Percentiles rank a stretch among this genome's conserved stretches.
Evolutionary conservation across 495 filamentous ascomycete genomes (phyloP).

Genomic region (Aspergillus wentii): DNA sequence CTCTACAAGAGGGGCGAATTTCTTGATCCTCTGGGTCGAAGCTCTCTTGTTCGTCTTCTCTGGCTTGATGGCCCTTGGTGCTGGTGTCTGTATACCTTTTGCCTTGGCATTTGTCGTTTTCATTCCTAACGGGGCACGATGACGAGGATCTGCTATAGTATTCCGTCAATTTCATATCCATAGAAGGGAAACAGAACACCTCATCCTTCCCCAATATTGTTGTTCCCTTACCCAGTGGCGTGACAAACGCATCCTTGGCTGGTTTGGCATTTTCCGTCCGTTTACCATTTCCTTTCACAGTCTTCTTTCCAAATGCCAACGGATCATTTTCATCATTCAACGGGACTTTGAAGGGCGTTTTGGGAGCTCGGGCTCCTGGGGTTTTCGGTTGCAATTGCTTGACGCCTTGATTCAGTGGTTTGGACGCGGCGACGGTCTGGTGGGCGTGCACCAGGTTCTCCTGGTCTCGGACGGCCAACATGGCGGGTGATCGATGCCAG

Average conservation of each 20-base stretch:
- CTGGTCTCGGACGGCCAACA: conserved; percentile 83
- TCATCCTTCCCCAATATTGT: conserved; percentile 1
- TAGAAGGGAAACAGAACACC: not conserved
- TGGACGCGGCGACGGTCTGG: conserved; percentile 70
- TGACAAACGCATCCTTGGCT: conserved; percentile 67
- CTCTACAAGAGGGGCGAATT: conserved; percentile 32
- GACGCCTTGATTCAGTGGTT: conserved; percentile 67
- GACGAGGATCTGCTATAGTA: conserved; percentile 51
- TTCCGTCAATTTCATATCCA: conserved; percentile 18
- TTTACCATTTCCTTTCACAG: conserved; percentile 55
- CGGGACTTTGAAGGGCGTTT: conserved; percentile 79
- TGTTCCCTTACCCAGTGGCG: conserved; percentile 66
- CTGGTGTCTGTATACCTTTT: conserved; percentile 61
- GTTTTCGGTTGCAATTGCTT: conserved; percentile 69
- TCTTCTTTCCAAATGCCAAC: conserved; percentile 60
- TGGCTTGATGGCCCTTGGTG: conserved; percentile 42
- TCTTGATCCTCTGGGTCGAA: conserved; percentile 48
- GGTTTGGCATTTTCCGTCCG: conserved; percentile 61
- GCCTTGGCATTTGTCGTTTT: conserved; percentile 97
- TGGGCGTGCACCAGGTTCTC: conserved; percentile 80
- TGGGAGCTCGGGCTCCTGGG: conserved; percentile 67
- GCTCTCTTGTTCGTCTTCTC: conserved; percentile 44
- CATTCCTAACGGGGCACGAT: conserved; percentile 76
- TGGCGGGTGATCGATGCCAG: conserved; percentile 39
- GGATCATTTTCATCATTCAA: conserved; percentile 82